These are phyloP conservation scores for Castanea mollissima DNA, from an alignment of 306 rosid genomes.

Conservation along the genomic window DNA sequence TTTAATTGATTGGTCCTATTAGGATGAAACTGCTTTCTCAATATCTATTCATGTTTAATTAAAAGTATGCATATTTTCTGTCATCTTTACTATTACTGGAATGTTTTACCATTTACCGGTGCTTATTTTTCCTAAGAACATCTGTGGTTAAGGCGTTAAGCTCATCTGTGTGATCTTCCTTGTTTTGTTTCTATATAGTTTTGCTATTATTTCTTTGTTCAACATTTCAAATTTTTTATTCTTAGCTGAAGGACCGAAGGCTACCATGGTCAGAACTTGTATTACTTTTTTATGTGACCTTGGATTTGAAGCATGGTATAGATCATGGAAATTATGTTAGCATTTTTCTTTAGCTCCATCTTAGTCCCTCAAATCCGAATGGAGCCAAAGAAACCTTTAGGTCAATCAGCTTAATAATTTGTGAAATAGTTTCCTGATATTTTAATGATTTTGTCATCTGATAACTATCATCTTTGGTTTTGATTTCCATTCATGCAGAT, in stretches of 20 bases:
- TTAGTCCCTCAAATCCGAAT: neutral
- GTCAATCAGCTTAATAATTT: neutral
- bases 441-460: constrained; percentile 10
- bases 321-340: neutral
- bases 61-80: neutral
- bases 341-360: neutral
- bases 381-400: neutral
- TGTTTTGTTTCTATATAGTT: constrained; percentile 11
- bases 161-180: neutral
- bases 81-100: constrained; percentile 10
- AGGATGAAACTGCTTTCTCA: constrained; percentile 5
- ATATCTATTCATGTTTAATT: neutral
- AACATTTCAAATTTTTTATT: constrained; percentile 1
- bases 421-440: constrained; percentile 7
- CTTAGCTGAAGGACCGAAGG: constrained; percentile 4
- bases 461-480: constrained; percentile 11
- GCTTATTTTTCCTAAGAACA: neutral
- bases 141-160: neutral
- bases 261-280: neutral
- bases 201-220: neutral
- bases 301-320: constrained; percentile 4
- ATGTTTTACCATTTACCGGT: neutral
- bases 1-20: constrained; percentile 19
- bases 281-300: neutral
- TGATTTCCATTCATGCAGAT: constrained; percentile 48